Percentiles rank a stretch among this genome's conserved stretches.
Conservation (phyloP, 176 grass and related monocot species). For the Musa schizocarpa region DNA sequence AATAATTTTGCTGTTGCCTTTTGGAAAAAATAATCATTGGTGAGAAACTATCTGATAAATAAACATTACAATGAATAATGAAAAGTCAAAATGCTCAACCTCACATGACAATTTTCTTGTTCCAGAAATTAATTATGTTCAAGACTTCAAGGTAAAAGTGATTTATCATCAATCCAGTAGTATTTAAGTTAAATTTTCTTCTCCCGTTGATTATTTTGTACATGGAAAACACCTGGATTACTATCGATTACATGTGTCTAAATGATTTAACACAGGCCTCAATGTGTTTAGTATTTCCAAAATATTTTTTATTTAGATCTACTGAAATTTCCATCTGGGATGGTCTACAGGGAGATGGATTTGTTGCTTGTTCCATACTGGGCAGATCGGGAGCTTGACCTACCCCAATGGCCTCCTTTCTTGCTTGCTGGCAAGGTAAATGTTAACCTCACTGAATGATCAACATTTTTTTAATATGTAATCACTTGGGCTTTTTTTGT, state of each 20-base stretch:
- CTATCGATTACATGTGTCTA: background rate
- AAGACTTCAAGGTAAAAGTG: background rate
- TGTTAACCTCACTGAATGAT: background rate
- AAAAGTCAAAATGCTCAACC: no score
- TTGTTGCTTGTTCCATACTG: conserved; percentile 89
- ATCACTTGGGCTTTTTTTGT: background rate
- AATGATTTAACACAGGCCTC: background rate
- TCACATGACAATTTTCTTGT: background rate
- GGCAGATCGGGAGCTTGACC: conserved; percentile 54
- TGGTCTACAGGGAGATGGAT: conserved; percentile 67
- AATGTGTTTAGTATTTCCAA: conserved; percentile 3
- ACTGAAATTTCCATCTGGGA: background rate
- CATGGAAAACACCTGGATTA: background rate
- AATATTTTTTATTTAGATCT: conserved; percentile 16
- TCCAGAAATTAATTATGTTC: background rate
- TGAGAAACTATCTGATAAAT: no score
- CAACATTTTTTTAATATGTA: conserved; percentile 4
- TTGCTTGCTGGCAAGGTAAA: conserved; percentile 88
- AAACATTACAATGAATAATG: no score
- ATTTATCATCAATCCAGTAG: background rate
- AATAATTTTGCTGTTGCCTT: no score
- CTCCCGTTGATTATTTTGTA: background rate
- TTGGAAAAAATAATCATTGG: no score
- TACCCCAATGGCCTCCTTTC: conserved; percentile 93
- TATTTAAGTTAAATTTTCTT: background rate